Percentiles rank a stretch among this genome's conserved stretches.
These are phyloP conservation scores for Corchorus olitorius DNA, from an alignment of 345 rosid genomes.

Conservation along the genomic window DNA sequence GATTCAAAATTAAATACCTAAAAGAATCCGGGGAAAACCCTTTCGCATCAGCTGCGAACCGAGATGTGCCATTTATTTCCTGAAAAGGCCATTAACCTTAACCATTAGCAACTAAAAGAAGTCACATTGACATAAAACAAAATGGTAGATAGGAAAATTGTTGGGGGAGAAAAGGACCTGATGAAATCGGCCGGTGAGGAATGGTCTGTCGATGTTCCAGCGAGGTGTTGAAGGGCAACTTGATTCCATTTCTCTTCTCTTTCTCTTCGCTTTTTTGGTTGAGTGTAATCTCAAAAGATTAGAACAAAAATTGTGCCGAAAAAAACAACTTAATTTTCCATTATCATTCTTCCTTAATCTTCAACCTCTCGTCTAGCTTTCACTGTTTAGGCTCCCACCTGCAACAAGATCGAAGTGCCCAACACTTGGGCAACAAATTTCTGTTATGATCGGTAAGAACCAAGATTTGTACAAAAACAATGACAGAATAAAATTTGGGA, in stretches of 20 bases:
- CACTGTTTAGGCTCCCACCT: no score
- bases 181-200: conserved; percentile 89
- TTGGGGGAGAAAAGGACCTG: conserved; percentile 44
- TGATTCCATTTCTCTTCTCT: conserved; percentile 38
- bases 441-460: no score
- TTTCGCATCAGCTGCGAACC: conserved; percentile 50
- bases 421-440: no score
- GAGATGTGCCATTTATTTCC: conserved; percentile 67
- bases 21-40: conserved; percentile 42
- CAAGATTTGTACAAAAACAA: no score
- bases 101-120: conserved; percentile 15
- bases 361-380: no score
- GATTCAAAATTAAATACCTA: conserved; percentile 35
- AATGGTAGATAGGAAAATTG: not conserved
- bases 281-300: not conserved
- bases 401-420: no score
- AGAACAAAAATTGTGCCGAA: not conserved
- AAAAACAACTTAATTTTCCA: not conserved
- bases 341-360: no score
- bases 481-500: no score
- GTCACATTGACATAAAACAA: conserved; percentile 7
- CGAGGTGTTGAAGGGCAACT: conserved; percentile 80
- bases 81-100: conserved; percentile 27
- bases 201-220: conserved; percentile 89
- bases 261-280: conserved; percentile 24